phyloP scores from a whole-genome alignment of 805 yeast genomes.

The Schwanniomyces occidentalis region DNA sequence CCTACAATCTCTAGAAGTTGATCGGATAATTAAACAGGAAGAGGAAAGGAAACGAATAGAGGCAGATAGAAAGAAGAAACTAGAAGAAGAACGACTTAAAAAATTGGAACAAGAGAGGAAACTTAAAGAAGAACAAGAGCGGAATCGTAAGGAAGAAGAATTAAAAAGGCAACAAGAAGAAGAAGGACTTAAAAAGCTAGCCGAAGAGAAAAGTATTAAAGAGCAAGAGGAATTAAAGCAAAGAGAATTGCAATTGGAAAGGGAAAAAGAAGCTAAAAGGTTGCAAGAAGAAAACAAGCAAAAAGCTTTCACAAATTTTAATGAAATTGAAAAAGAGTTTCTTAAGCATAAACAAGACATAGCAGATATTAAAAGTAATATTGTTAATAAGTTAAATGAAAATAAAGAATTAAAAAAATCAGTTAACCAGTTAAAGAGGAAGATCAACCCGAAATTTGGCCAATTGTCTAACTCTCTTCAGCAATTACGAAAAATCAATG shows the following conservation, averaged over 20 bases:
- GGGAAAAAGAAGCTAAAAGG: slow-evolving; percentile 24
- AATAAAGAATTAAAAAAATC: slow-evolving; percentile 53
- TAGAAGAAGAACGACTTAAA: slow-evolving; percentile 15
- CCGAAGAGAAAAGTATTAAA: slow-evolving; percentile 7
- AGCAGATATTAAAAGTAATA: slow-evolving; percentile 54
- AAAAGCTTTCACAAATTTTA: slow-evolving; percentile 24
- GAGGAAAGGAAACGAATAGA: slow-evolving; percentile 22
- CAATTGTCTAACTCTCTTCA: slow-evolving; percentile 73
- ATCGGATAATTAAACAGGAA: slow-evolving; percentile 17
- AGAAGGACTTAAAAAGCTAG: slow-evolving; percentile 5
- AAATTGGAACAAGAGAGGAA: slow-evolving; percentile 15
- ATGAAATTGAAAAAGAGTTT: slow-evolving; percentile 43
- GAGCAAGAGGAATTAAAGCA: slow-evolving; percentile 9
- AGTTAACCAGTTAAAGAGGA: slow-evolving; percentile 64
- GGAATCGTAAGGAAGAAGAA: slow-evolving; percentile 14
- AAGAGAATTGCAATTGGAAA: slow-evolving; percentile 19
- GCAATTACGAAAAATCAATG: slow-evolving; percentile 56
- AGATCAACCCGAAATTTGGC: slow-evolving; percentile 86
- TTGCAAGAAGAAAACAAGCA: slow-evolving; percentile 17
- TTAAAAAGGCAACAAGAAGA: slow-evolving; percentile 12
- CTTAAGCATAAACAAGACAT: slow-evolving; percentile 52
- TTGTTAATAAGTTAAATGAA: slow-evolving; percentile 54
- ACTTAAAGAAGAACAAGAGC: slow-evolving; percentile 21
- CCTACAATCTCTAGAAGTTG: slow-evolving; percentile 17
- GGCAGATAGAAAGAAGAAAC: slow-evolving; percentile 15